A percentile compares a stretch with the other conserved stretches of the same genome.
phyloP scores from a whole-genome alignment of 1,284 basidiomycete genomes.

The Cutaneotrichosporon sp. region DNA sequence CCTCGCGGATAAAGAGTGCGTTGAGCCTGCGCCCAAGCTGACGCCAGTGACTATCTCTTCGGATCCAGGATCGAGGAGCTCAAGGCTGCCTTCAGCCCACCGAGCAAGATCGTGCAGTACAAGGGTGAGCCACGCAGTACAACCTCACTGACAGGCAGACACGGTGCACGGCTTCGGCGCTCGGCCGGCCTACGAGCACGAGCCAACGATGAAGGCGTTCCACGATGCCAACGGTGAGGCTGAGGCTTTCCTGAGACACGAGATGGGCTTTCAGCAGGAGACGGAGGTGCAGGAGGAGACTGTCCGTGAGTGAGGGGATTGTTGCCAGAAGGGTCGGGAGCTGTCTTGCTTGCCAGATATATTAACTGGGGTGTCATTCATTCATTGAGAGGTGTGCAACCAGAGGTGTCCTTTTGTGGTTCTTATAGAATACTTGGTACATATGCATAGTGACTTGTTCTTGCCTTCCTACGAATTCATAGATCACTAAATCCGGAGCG shows the following conservation, averaged over 20 bases:
- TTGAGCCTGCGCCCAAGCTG: neutral
- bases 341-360: no score
- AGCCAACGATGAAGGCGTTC: slow-evolving; percentile 54
- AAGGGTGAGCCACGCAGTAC: neutral
- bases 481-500: no score
- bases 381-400: no score
- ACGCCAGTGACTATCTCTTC: slow-evolving; percentile 42
- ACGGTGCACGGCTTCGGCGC: slow-evolving; percentile 59
- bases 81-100: slow-evolving; percentile 49
- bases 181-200: slow-evolving; percentile 53
- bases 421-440: no score
- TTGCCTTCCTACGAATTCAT: no score
- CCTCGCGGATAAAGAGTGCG: slow-evolving; percentile 57
- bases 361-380: no score
- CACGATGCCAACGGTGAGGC: slow-evolving; percentile 54
- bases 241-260: slow-evolving; percentile 49
- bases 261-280: slow-evolving; percentile 10
- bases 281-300: neutral
- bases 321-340: no score
- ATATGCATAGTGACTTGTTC: no score
- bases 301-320: no score
- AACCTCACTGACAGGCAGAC: neutral
- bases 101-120: slow-evolving; percentile 1
- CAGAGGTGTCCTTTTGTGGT: no score
- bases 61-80: slow-evolving; percentile 48